These are phyloP conservation scores for Auriscalpium microsporum DNA, from an alignment of 768 basidiomycete genomes.

Conservation along the genomic window DNA sequence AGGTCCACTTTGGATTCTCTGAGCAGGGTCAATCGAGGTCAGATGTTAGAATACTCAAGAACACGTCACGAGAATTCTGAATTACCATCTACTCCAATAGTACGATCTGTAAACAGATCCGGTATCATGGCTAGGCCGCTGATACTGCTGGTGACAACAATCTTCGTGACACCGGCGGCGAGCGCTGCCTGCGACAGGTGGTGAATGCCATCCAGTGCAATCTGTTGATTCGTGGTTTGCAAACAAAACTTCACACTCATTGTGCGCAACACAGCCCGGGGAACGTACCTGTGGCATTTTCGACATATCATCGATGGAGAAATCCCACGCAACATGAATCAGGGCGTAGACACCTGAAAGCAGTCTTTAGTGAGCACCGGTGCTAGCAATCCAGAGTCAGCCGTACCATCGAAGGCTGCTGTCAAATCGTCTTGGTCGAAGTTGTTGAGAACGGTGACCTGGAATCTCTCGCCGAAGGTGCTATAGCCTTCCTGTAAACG, in stretches of 20 bases:
- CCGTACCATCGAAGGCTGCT: constrained; percentile 7
- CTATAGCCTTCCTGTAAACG: background rate
- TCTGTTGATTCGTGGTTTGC: background rate
- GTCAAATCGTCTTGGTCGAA: constrained; percentile 11
- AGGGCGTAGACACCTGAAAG: background rate
- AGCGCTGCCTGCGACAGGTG: background rate
- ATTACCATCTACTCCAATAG: background rate
- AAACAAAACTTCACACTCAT: background rate
- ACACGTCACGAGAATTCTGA: background rate
- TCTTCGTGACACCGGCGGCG: background rate
- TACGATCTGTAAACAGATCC: background rate
- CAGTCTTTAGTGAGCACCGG: background rate
- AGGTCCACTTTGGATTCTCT: constrained; percentile 28
- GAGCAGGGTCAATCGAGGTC: too few species aligned
- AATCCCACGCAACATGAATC: background rate
- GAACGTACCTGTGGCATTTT: background rate
- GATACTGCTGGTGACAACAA: background rate
- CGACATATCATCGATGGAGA: background rate
- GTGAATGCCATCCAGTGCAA: background rate
- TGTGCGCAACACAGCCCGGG: background rate
- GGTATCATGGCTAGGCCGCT: background rate
- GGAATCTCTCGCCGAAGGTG: constrained; percentile 1
- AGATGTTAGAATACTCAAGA: background rate
- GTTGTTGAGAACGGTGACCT: constrained; percentile 8
- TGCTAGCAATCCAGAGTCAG: background rate